Conservation (phyloP, 805 yeast species). For the Barnettozyma salicaria region DNA sequence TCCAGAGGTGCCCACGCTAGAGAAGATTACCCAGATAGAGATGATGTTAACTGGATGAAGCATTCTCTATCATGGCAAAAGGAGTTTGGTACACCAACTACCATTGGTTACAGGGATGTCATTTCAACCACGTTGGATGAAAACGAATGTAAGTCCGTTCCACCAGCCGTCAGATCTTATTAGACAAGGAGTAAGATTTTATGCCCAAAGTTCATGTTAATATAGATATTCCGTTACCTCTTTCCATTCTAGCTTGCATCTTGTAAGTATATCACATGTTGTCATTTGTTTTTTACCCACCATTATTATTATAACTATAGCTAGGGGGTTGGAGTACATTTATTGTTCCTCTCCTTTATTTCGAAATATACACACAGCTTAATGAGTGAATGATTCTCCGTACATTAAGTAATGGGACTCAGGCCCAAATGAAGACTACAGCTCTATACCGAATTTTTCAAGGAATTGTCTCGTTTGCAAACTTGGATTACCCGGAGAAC, state of each 20-base stretch:
- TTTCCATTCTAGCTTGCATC: not conserved
- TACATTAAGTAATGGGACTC: too few species aligned
- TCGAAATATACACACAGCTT: too few species aligned
- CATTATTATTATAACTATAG: too few species aligned
- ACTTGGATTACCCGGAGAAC: constrained; percentile 12
- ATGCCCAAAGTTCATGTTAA: not conserved
- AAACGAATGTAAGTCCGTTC: constrained; percentile 89
- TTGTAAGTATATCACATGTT: too few species aligned
- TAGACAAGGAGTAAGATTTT: constrained; percentile 30
- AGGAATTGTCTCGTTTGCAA: constrained; percentile 12
- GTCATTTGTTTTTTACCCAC: too few species aligned
- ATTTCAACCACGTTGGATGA: constrained; percentile 81
- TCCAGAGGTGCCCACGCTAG: constrained; percentile 99
- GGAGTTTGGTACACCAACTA: constrained; percentile 61
- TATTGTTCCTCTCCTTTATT: too few species aligned
- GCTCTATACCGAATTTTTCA: constrained; percentile 5
- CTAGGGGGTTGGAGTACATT: too few species aligned
- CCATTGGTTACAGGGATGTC: constrained; percentile 81
- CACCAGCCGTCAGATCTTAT: constrained; percentile 95
- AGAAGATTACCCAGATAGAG: constrained; percentile 95
- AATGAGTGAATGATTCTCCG: too few species aligned
- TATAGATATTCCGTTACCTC: constrained; percentile 2
- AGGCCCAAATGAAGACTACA: not conserved
- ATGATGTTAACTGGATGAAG: constrained; percentile 96
- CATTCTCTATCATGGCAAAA: constrained; percentile 92